Evolutionary conservation across 768 basidiomycete species (phyloP).

Genomic region (Phallus indusiatus): DNA sequence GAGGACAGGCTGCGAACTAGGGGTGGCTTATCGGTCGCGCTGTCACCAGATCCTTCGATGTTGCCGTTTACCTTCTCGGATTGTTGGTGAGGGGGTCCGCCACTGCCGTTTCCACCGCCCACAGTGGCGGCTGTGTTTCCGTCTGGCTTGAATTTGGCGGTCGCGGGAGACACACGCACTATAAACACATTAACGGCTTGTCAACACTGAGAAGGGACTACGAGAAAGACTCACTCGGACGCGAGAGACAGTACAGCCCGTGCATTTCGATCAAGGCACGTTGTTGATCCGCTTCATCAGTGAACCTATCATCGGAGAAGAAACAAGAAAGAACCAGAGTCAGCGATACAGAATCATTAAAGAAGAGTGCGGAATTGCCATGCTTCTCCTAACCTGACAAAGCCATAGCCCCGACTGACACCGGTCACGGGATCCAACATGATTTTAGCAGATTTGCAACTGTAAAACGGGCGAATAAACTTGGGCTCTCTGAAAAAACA

Average conservation of each 20-base stretch:
- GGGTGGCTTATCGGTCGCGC: neutral
- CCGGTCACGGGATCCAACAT: conserved; percentile 90
- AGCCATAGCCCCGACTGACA: conserved; percentile 84
- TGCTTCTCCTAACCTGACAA: conserved; percentile 64
- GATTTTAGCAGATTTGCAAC: conserved; percentile 93
- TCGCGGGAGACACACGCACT: conserved; percentile 91
- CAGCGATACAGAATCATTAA: neutral
- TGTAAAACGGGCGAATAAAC: conserved; percentile 79
- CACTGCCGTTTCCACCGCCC: no score
- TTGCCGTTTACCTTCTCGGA: no score
- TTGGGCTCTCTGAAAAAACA: conserved; percentile 56
- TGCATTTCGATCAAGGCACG: conserved; percentile 89
- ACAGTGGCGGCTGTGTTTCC: no score
- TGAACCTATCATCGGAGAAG: conserved; percentile 74
- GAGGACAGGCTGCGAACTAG: conserved; percentile 2
- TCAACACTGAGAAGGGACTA: conserved; percentile 17
- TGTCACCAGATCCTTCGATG: neutral
- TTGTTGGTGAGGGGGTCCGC: no score
- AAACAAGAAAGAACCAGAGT: conserved; percentile 14
- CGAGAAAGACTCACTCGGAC: conserved; percentile 57
- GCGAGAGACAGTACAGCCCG: conserved; percentile 78
- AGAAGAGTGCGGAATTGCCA: neutral
- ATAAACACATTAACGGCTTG: conserved; percentile 20
- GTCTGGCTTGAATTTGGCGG: conserved; percentile 69
- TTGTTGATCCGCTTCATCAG: conserved; percentile 80